phyloP scores from a whole-genome alignment of 192 early-diverging fungal genomes.

The Mortierella claussenii region DNA sequence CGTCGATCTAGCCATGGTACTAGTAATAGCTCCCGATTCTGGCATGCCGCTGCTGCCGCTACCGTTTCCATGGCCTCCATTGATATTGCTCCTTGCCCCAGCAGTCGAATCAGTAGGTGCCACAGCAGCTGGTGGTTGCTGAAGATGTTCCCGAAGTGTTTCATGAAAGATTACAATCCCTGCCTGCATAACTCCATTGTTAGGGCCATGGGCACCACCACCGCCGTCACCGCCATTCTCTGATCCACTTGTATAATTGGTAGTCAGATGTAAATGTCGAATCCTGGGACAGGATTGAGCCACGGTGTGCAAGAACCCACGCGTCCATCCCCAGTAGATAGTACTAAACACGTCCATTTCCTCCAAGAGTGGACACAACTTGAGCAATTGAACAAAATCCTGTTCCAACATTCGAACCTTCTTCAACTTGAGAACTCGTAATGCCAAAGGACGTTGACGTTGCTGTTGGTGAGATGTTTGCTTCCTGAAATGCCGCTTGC shows the following conservation, averaged over 20 bases:
- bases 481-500: neutral
- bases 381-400: conserved; percentile 6
- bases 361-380: conserved; percentile 8
- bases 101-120: neutral
- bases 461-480: neutral
- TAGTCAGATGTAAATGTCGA: conserved; percentile 17
- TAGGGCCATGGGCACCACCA: neutral
- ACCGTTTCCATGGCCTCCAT: too few species aligned
- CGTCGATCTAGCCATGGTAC: neutral
- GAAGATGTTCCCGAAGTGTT: neutral
- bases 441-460: conserved; percentile 8
- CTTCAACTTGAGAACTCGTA: conserved; percentile 19
- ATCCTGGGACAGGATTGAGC: conserved; percentile 14
- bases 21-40: too few species aligned
- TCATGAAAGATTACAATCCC: conserved; percentile 8
- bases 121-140: neutral
- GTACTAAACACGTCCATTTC: conserved; percentile 32
- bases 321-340: conserved; percentile 14
- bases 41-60: too few species aligned
- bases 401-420: conserved; percentile 19
- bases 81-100: neutral
- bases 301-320: conserved; percentile 4
- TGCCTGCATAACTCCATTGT: neutral
- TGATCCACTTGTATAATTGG: conserved; percentile 11
- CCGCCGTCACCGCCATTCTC: neutral